Base-by-base conservation (phyloP, 192 early-diverging fungal species). In the Coemansia sp. region DNA sequence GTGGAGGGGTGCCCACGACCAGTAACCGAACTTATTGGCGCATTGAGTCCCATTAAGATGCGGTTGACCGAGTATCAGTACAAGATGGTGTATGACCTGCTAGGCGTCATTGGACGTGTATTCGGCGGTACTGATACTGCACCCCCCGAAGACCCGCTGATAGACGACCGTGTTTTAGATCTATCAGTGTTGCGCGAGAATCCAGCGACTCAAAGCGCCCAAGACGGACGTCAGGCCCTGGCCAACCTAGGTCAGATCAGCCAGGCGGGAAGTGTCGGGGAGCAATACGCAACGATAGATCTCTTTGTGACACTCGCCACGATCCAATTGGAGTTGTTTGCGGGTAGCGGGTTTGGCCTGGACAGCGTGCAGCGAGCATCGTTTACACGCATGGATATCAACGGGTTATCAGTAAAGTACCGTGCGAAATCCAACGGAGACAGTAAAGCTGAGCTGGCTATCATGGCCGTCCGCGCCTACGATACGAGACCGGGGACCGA, bases 1-100 rank as follows among this genome's bases (percentile, higher is more conserved):
- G 80, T 86, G 40, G 67, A 75, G 19, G 88, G 85, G 19, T 78
- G 85, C 31, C 38, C 68, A 3, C 80, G 88, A 12, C 88, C 89
- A 0, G 88, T 87, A 15, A 87, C 86, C 41, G 85, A 88, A 71
- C 76, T 95, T 48, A 61, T 84, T 38, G 89, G 91, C 19, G 78
- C 71, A 22, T 81, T 95, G 42, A 89, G 90, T 4, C 91, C 91
- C 48, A 86, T 96, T 38, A 87, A 84, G 61, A 87, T 96, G 87
- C 87, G 82, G 66, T 64, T 96, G 36, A 94, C 91, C 3, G 87
- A 88, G 67, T 85, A 89, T 34, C 95, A 97, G 81, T 97, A 96
- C 78, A 86, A 80, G 50, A 92, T 92, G 59, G 81, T 93, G 6
- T 86, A 94, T 6, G 89, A 92, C 8, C 59, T 82, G 31, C 20